Evolutionary conservation across 441 rosid genomes (phyloP), one percentile per base, ranked within the genome.

Genomic region (Omphalea diandra): DNA sequence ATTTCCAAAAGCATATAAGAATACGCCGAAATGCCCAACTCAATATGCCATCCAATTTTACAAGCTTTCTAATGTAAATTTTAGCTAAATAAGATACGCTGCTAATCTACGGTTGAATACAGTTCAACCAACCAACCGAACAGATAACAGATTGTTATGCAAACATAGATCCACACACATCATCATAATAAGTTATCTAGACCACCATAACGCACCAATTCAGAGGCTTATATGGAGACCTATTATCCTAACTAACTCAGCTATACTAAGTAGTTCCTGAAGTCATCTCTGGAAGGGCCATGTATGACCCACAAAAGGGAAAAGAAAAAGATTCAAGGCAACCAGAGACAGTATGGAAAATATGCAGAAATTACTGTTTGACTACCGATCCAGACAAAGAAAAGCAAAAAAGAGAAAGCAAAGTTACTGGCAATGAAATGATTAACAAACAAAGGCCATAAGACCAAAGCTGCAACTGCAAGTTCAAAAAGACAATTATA

Each of bases 1-100:
- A 27, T 22, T 52, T 35, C 27, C 63, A 67, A 15, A 40, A 40
- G 29, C 38, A 31, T n/a, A 68, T n/a, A 44, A 56, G 11, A 68
- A 43, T 31, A 6, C 20, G 3, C 36, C 26, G 32, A 29, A 15
- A 12, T 0, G 29, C 43, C 18, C 60, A 26, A 18, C 14, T 68
- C 64, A 56, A 56, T 18, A 56, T 56, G 60, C 26, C 24, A 41
- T 20, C 50, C 53, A 27, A 17, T 9, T 20, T 33, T 14, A n/a
- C 53, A 9, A 68, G 31, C 46, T 41, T 57, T 22, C 27, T n/a
- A n/a, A n/a, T n/a, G n/a, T n/a, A n/a, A n/a, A n/a, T n/a, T n/a
- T n/a, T n/a, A 18, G n/a, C 11, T 49, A 40, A 10, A 11, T n/a
- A 0, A 40, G 9, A 2, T n/a, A n/a, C n/a, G n/a, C n/a, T n/a